Percentiles rank a stretch among this genome's conserved stretches.
Conservation (phyloP, 345 rosid genomes). For the Lumnitzera racemosa region DNA sequence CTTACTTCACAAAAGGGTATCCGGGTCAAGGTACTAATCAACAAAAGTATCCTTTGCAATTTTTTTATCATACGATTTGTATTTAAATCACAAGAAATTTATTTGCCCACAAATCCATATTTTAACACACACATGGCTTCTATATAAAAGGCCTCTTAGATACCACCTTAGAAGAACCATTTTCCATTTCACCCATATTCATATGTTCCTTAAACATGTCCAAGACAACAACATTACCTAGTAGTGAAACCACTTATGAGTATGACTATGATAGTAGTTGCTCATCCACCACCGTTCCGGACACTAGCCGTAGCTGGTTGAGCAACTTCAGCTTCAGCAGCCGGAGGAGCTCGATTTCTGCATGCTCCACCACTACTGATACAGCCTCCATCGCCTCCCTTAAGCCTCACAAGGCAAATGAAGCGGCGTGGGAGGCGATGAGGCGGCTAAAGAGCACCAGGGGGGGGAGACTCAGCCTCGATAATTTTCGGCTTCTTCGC, state of each 20-base stretch:
- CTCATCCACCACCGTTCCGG: constrained; percentile 43
- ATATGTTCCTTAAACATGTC: constrained; percentile 1
- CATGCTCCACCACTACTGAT: constrained; percentile 28
- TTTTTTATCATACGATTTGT: too few relatives aligned
- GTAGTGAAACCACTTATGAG: constrained; percentile 4
- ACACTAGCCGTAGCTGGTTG: constrained; percentile 80
- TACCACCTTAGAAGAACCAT: not conserved
- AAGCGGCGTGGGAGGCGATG: constrained; percentile 83
- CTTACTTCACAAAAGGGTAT: not conserved
- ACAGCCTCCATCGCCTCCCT: constrained; percentile 16
- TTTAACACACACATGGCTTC: too few relatives aligned
- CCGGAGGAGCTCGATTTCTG: constrained; percentile 64
- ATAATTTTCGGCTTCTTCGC: constrained; percentile 69
- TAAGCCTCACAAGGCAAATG: constrained; percentile 98
- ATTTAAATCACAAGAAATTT: too few relatives aligned
- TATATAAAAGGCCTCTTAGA: not conserved
- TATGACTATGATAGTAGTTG: constrained; percentile 17
- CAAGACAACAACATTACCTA: constrained; percentile 5
- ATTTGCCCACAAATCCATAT: too few relatives aligned
- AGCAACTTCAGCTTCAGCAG: constrained; percentile 80
- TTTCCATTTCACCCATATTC: not conserved
- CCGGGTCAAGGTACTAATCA: not conserved
- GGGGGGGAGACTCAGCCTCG: constrained; percentile 68
- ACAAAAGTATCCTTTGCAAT: too few relatives aligned
- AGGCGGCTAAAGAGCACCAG: constrained; percentile 35